These are phyloP conservation scores for Fusarium austroafricanum DNA, from an alignment of 2,329 filamentous ascomycete genomes.

Conservation along the genomic window DNA sequence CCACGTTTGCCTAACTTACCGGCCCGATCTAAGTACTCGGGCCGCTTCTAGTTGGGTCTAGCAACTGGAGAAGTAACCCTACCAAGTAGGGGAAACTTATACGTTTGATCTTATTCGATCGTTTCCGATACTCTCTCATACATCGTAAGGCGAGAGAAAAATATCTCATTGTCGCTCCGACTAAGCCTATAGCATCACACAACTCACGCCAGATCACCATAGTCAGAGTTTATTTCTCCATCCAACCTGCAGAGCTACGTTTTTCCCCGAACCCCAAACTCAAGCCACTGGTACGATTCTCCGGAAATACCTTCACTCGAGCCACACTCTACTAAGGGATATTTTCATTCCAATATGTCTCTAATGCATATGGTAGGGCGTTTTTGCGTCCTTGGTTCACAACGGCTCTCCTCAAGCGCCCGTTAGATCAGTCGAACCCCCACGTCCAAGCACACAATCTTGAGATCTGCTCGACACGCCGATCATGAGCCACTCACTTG, in stretches of 20 bases:
- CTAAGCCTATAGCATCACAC: background rate
- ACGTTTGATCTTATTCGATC: conserved; percentile 18
- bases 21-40: conserved; percentile 38
- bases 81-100: background rate
- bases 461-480: conserved; percentile 13
- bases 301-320: conserved; percentile 7
- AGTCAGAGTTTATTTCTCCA: conserved; percentile 31
- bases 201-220: conserved; percentile 1
- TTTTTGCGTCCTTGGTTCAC: background rate
- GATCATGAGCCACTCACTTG: conserved; percentile 16
- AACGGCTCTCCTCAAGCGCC: conserved; percentile 10
- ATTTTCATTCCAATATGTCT: conserved; percentile 17
- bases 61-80: background rate
- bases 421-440: conserved; percentile 19
- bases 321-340: conserved; percentile 15
- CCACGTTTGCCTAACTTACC: conserved; percentile 21
- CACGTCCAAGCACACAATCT: conserved; percentile 12
- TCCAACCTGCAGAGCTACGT: conserved; percentile 26
- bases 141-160: conserved; percentile 11
- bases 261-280: conserved; percentile 20
- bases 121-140: conserved; percentile 6
- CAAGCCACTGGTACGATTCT: conserved; percentile 34
- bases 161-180: conserved; percentile 30
- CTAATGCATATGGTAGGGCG: background rate
- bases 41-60: conserved; percentile 32